Percentiles rank a stretch among this genome's conserved stretches.
Conservation (phyloP, 2,329 filamentous ascomycete species). For the Sclerotinia subarctica region DNA sequence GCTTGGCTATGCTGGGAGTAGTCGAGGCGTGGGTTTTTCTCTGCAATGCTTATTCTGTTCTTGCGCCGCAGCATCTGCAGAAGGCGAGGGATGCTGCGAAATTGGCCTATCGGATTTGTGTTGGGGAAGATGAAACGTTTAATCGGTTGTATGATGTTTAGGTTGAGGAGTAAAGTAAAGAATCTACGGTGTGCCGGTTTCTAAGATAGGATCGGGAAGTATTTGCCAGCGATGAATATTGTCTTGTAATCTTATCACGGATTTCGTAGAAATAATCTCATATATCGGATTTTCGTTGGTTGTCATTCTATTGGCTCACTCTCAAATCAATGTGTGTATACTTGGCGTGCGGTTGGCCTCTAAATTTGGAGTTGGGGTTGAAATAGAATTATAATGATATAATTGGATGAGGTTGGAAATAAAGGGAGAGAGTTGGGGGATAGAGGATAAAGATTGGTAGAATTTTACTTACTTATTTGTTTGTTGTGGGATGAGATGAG, state of each 20-base stretch:
- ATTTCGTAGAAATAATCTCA: not conserved
- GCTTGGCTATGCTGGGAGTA: constrained; percentile 19
- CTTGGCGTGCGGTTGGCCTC: not conserved
- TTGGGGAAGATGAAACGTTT: constrained; percentile 27
- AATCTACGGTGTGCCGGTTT: too few relatives aligned
- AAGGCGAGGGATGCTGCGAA: constrained; percentile 13
- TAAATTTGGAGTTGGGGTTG: too few relatives aligned
- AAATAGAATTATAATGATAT: too few relatives aligned
- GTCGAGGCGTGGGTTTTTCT: constrained; percentile 20
- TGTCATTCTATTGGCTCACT: not conserved
- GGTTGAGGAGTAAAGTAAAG: not conserved
- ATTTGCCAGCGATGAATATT: too few relatives aligned
- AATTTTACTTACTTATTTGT: too few relatives aligned
- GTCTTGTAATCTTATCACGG: not conserved
- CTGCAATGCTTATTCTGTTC: constrained; percentile 16
- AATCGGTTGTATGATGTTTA: constrained; percentile 15
- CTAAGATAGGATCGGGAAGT: not conserved
- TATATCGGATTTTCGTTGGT: too few relatives aligned
- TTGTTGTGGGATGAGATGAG: too few relatives aligned
- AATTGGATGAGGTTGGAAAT: too few relatives aligned
- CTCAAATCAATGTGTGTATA: too few relatives aligned
- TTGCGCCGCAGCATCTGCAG: constrained; percentile 16
- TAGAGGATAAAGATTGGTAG: too few relatives aligned
- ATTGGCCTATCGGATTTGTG: constrained; percentile 21
- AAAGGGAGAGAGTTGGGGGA: too few relatives aligned